phyloP scores from a whole-genome alignment of 2,329 filamentous ascomycete species.

The Tolypocladium sp. region DNA sequence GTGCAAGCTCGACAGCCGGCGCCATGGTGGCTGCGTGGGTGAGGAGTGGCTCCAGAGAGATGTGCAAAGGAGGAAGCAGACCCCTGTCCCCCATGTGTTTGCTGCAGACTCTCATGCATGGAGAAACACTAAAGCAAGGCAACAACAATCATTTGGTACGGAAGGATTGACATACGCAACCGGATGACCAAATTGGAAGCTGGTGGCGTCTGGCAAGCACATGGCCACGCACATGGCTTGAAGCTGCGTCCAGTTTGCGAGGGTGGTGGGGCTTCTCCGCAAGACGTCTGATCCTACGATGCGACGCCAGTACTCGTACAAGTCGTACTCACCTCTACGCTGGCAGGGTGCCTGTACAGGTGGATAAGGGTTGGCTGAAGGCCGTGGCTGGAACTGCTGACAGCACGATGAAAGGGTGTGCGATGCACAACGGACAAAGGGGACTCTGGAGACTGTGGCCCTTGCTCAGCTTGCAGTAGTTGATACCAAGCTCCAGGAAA shows the following conservation, averaged over 20 bases:
- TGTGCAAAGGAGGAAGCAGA: not conserved
- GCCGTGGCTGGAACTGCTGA: not conserved
- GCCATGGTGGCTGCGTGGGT: not conserved
- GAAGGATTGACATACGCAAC: not conserved
- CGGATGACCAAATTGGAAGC: not conserved
- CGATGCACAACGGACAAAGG: not conserved
- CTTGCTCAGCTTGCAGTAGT: not conserved
- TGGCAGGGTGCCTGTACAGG: too few relatives aligned
- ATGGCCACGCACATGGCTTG: not conserved
- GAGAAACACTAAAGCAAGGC: not conserved
- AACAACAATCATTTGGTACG: not conserved
- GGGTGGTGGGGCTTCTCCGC: not conserved
- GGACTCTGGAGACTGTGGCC: not conserved
- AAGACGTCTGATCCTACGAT: not conserved
- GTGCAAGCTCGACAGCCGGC: not conserved
- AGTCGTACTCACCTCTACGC: not conserved
- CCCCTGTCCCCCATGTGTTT: not conserved
- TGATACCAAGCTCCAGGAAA: not conserved
- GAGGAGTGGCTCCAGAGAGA: not conserved
- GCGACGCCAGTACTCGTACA: not conserved
- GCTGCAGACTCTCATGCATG: not conserved
- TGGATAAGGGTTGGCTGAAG: not conserved
- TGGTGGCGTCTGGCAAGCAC: not conserved
- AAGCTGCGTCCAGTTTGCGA: not conserved
- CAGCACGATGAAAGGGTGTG: not conserved